Percentiles rank a stretch among this genome's conserved stretches.
phyloP scores from a whole-genome alignment of 1,284 basidiomycete species.

The Melampsora americana region DNA sequence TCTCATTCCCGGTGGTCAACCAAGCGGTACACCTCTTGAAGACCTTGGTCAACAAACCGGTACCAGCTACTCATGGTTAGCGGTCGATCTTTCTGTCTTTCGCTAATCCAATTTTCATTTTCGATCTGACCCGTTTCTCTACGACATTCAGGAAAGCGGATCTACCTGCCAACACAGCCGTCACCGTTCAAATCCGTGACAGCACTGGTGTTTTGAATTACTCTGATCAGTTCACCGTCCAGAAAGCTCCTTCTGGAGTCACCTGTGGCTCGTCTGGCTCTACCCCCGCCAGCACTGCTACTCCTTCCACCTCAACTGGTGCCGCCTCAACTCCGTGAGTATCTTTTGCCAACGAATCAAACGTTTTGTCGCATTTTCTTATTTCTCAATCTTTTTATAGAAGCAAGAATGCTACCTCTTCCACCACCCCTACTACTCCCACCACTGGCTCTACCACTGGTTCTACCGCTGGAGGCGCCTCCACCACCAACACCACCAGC shows the following conservation, averaged over 20 bases:
- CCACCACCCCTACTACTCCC: constrained; percentile 1
- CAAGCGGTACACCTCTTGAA: constrained; percentile 46
- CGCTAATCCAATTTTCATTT: not conserved
- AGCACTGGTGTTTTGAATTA: constrained; percentile 62
- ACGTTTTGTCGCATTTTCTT: not conserved
- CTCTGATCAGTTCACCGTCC: constrained; percentile 62
- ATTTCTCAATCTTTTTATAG: constrained; percentile 15
- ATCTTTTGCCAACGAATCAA: too few species aligned
- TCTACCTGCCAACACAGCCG: not conserved
- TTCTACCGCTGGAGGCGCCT: constrained; percentile 1
- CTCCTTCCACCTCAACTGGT: not conserved
- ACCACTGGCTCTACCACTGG: constrained; percentile 10
- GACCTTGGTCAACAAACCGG: constrained; percentile 12
- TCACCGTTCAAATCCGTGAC: constrained; percentile 62
- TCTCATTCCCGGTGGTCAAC: constrained; percentile 67
- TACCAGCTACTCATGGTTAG: constrained; percentile 8
- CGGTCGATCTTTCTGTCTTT: not conserved
- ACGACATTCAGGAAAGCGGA: constrained; percentile 5
- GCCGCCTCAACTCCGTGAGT: too few species aligned
- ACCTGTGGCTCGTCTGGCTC: not conserved
- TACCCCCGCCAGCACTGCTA: not conserved
- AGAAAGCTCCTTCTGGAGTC: constrained; percentile 43
- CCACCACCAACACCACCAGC: not conserved
- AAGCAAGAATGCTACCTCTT: constrained; percentile 10
- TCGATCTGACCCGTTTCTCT: not conserved